Conservation (phyloP, 371 early-diverging fungal genomes). For the Actinomucor elegans region DNA sequence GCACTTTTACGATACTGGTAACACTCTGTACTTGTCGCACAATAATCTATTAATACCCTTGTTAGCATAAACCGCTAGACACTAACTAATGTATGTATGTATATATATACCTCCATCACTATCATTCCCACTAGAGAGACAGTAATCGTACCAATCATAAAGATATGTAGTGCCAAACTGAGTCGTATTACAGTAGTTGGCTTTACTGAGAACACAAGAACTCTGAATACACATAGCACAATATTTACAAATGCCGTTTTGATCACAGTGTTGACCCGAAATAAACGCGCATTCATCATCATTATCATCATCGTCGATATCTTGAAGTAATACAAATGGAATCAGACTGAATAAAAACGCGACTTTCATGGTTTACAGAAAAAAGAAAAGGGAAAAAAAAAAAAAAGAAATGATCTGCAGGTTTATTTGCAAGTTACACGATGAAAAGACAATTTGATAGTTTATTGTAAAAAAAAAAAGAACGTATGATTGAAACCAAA, state of each 20-base stretch:
- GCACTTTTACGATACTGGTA: slow-evolving; percentile 37
- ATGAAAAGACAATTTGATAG: no score
- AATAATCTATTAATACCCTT: slow-evolving; percentile 39
- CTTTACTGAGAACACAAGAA: slow-evolving; percentile 36
- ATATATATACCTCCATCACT: slow-evolving; percentile 27
- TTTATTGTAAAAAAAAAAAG: not conserved
- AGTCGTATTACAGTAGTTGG: slow-evolving; percentile 27
- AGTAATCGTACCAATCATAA: slow-evolving; percentile 43
- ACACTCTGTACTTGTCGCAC: slow-evolving; percentile 43
- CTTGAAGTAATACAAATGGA: no score
- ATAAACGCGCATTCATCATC: slow-evolving; percentile 34
- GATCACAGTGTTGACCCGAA: slow-evolving; percentile 34
- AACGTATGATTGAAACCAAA: not conserved
- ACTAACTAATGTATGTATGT: slow-evolving; percentile 4
- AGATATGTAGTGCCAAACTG: slow-evolving; percentile 27
- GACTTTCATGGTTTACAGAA: no score
- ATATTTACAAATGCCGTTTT: slow-evolving; percentile 44
- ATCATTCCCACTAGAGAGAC: slow-evolving; percentile 39
- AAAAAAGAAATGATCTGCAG: not conserved
- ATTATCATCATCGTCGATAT: slow-evolving; percentile 20
- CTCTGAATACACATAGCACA: slow-evolving; percentile 49
- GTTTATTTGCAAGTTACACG: not conserved
- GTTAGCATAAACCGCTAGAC: no score
- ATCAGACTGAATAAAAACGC: no score
- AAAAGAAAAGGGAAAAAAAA: slow-evolving; percentile 12